Base-by-base conservation (phyloP, 257 asterid genomes). In the Solanum sejunctum region DNA sequence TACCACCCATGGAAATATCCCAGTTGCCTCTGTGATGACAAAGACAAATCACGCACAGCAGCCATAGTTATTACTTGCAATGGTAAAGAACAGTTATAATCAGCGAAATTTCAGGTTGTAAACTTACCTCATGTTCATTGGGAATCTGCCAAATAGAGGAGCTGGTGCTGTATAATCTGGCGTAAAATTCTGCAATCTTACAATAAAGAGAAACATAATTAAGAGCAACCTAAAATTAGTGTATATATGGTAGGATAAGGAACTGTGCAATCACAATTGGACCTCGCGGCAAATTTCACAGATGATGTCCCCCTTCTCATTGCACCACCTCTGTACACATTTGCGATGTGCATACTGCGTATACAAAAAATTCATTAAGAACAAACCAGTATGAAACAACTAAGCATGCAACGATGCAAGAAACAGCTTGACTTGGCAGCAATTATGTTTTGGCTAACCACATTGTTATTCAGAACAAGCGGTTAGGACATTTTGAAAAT, bases 301-400 rank as follows among this genome's bases (percentile, higher is more conserved):
- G 77, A 83, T 85, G 16, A 94, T 94, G 88, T 95, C 93, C n/a
- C 98, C 97, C 85, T 95, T 95, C 90, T 92, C 98, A 64, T 91
- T 91, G 91, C 98, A 94, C 98, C 98, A 95, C 77, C 93, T 89
- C 70, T 95, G 98, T 47, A 94, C 94, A 69, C 98, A 95, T 84
- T 88, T 87, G 8, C 97, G 93, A 86, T 94, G 98, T 67, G 97
- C 98, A 87, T 93, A 93, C 98, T 95, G 89, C 87, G 71, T 41
- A 70, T 21, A 26, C 54, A 41, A 54, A 63, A 77, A 64, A 15
- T 52, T 20, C 54, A 58, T 32, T 23, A 70, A 56, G 6, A 58
- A 51, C 75, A 81, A 84, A 41, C 16, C 55, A 20, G 11, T 12
- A 39, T 16, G 28, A 20, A 17, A 49, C 13, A 10, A 52, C 28